These are phyloP conservation scores for Candolleomyces aberdarensis DNA, from an alignment of 768 basidiomycete species.

Conservation along the genomic window DNA sequence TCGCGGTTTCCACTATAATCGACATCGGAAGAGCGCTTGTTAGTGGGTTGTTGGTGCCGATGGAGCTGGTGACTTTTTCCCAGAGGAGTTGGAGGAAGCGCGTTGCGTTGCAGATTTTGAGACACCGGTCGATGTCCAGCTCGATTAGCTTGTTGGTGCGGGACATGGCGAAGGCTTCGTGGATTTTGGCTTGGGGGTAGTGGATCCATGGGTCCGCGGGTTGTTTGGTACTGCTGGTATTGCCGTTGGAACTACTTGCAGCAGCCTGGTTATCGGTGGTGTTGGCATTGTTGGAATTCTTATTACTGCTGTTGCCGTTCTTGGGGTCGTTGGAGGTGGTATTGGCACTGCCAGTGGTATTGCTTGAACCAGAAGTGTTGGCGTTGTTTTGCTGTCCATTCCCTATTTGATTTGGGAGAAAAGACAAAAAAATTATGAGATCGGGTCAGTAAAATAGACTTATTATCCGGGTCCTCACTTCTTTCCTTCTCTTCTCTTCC, in stretches of 20 bases:
- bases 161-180: slow-evolving; percentile 52
- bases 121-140: slow-evolving; percentile 64
- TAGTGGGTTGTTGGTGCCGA: neutral
- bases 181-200: slow-evolving; percentile 28
- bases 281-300: neutral
- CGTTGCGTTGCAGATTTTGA: slow-evolving; percentile 54
- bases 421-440: too few relatives aligned
- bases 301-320: neutral
- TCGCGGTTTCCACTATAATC: slow-evolving; percentile 62
- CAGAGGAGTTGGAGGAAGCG: slow-evolving; percentile 68
- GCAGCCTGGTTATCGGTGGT: too few relatives aligned
- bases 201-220: neutral
- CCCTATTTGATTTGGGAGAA: too few relatives aligned
- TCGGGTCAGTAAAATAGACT: too few relatives aligned
- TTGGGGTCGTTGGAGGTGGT: neutral
- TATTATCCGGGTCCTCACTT: too few relatives aligned
- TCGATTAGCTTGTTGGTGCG: slow-evolving; percentile 59
- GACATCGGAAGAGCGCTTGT: slow-evolving; percentile 31
- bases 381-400: too few relatives aligned
- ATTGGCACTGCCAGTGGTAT: too few relatives aligned
- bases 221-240: slow-evolving; percentile 2
- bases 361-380: too few relatives aligned
- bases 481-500: too few relatives aligned
- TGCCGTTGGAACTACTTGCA: neutral
- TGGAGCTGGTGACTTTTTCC: slow-evolving; percentile 52